Evolutionary conservation across 176 grass and related monocot genomes (phyloP).

Genomic region (Otatea glauca): DNA sequence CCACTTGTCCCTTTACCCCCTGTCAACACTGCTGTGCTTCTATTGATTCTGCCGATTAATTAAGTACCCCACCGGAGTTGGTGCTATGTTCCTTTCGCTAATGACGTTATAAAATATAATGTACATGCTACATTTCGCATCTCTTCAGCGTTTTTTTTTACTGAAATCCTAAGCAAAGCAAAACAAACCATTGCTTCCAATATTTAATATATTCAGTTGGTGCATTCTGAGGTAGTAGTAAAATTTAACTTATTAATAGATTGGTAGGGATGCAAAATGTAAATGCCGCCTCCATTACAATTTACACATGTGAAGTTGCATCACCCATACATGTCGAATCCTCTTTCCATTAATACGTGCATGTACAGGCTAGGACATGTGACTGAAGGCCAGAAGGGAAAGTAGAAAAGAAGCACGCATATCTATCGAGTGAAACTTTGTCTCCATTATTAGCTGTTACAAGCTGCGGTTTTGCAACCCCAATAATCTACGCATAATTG

Average conservation of each 20-base stretch:
- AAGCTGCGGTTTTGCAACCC: not conserved
- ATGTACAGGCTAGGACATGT: not conserved
- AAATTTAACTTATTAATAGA: not conserved
- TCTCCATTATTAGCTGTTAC: constrained; percentile 3
- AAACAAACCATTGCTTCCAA: not conserved
- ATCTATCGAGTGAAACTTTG: not conserved
- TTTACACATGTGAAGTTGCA: not conserved
- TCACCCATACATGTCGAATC: too few relatives aligned
- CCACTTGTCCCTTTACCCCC: not conserved
- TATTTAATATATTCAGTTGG: too few relatives aligned
- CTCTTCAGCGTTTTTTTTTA: not conserved
- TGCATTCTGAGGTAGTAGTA: not conserved
- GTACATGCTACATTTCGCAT: not conserved
- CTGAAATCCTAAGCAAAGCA: constrained; percentile 18
- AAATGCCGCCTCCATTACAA: not conserved
- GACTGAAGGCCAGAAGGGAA: not conserved
- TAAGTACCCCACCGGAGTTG: constrained; percentile 32
- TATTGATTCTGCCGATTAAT: constrained; percentile 34
- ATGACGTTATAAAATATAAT: not conserved
- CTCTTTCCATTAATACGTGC: not conserved
- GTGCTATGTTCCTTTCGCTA: constrained; percentile 35
- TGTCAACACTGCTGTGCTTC: not conserved
- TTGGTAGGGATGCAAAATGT: not conserved
- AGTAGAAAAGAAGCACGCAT: not conserved
- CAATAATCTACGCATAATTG: constrained; percentile 41